Percentiles rank a stretch among this genome's conserved stretches.
Conservation (phyloP, 1,284 basidiomycete species). For the Boletellus dicymbophilus region DNA sequence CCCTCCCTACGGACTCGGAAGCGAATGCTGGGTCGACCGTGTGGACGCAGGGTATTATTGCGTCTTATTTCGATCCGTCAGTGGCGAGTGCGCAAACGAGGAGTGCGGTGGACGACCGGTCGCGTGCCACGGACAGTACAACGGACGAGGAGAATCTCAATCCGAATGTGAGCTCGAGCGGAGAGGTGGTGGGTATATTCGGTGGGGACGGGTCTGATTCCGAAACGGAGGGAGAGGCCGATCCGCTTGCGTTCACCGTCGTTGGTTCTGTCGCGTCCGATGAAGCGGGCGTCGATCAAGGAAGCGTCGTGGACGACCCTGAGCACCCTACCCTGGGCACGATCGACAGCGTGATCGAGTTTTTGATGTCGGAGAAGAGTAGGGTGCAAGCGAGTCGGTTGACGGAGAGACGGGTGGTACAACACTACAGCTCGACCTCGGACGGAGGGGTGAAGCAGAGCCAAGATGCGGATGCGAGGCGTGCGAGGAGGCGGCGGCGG, state of each 20-base stretch:
- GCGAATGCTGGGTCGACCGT: conserved; percentile 57
- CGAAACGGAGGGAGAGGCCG: conserved; percentile 36
- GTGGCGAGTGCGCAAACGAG: conserved; percentile 28
- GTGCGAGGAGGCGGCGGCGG: conserved; percentile 47
- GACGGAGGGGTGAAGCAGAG: conserved; percentile 37
- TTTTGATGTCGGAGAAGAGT: conserved; percentile 33
- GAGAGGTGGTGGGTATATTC: conserved; percentile 4
- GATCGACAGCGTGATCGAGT: conserved; percentile 36
- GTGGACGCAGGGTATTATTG: conserved; percentile 64
- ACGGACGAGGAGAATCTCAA: conserved; percentile 12
- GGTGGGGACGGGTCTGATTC: conserved; percentile 25
- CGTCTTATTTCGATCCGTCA: conserved; percentile 42
- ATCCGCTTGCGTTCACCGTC: conserved; percentile 23
- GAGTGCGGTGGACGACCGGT: conserved; percentile 32
- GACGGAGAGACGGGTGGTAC: conserved; percentile 19
- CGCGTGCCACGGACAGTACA: conserved; percentile 21
- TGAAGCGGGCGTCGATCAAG: background rate
- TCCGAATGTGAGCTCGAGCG: background rate
- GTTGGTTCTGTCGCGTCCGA: conserved; percentile 26
- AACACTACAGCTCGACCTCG: conserved; percentile 38
- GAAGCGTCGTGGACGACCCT: conserved; percentile 12
- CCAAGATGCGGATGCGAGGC: conserved; percentile 40
- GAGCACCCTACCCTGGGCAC: conserved; percentile 34
- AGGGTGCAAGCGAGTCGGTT: conserved; percentile 30
- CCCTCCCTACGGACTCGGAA: conserved; percentile 41